Evolutionary conservation across 371 early-diverging fungal genomes (phyloP).

Genomic region (Mortierella polycephala): DNA sequence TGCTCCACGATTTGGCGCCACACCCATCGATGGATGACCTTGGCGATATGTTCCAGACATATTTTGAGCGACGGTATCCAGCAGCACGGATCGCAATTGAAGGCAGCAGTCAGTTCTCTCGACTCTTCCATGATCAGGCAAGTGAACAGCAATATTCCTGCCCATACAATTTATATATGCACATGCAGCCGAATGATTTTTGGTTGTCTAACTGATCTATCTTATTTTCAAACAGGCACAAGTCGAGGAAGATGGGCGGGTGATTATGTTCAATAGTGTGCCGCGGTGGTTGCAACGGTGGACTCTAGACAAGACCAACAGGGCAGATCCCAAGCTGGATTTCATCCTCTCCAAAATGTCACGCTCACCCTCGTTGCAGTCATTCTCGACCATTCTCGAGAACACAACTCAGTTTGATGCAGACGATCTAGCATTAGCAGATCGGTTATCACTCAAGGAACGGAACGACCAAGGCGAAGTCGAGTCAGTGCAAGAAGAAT

Average conservation of each 20-base stretch:
- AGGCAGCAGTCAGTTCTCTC: constrained; percentile 42
- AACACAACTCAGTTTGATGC: not conserved
- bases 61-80: constrained; percentile 45
- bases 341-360: constrained; percentile 19
- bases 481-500: not conserved
- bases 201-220: too few species aligned
- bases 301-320: constrained; percentile 34
- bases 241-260: constrained; percentile 37
- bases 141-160: too few species aligned
- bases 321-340: constrained; percentile 25
- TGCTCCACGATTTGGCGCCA: constrained; percentile 33
- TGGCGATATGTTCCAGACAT: constrained; percentile 38
- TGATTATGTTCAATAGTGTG: constrained; percentile 44
- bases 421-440: constrained; percentile 5
- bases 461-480: not conserved
- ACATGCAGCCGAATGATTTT: too few species aligned
- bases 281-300: constrained; percentile 50
- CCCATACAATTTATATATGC: not conserved
- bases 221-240: constrained; percentile 9
- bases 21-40: constrained; percentile 36
- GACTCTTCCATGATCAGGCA: constrained; percentile 45
- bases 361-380: constrained; percentile 8
- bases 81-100: constrained; percentile 50
- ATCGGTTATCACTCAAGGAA: not conserved
- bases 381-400: constrained; percentile 8